Conservation (phyloP, 2,329 filamentous ascomycete species). For the Fusarium sp. region DNA sequence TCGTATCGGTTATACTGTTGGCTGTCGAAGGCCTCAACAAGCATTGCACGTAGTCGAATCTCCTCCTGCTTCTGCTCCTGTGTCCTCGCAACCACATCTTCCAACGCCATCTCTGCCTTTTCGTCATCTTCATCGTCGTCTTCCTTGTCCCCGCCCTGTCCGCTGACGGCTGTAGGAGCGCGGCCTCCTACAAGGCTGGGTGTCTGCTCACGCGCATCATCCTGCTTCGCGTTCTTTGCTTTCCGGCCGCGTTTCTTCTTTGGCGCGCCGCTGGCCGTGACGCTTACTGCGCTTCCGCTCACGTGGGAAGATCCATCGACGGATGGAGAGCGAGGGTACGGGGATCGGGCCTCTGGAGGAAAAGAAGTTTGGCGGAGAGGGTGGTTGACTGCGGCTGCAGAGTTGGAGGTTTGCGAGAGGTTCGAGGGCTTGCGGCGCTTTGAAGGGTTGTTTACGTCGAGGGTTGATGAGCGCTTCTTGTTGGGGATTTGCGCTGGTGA, state of each 20-base stretch:
- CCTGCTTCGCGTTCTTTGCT: constrained; percentile 65
- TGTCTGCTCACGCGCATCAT: constrained; percentile 56
- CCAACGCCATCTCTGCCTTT: constrained; percentile 66
- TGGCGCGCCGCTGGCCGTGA: constrained; percentile 50
- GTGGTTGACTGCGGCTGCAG: constrained; percentile 64
- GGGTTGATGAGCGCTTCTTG: constrained; percentile 71
- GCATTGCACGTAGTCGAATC: constrained; percentile 66
- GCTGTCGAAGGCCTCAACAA: constrained; percentile 73
- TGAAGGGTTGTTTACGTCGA: constrained; percentile 63
- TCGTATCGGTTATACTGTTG: constrained; percentile 78
- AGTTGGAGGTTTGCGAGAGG: constrained; percentile 65
- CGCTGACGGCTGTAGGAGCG: constrained; percentile 58
- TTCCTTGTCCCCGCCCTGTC: constrained; percentile 58
- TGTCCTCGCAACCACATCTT: constrained; percentile 69
- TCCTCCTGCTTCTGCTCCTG: constrained; percentile 76
- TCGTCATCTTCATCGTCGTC: constrained; percentile 70
- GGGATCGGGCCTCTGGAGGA: constrained; percentile 71
- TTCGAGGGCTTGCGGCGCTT: constrained; percentile 80
- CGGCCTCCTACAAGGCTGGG: constrained; percentile 57
- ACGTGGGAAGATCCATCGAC: constrained; percentile 70
- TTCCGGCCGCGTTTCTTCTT: constrained; percentile 74
- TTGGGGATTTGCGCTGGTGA: constrained; percentile 61
- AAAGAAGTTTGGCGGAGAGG: constrained; percentile 86
- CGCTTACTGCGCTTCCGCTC: constrained; percentile 70
- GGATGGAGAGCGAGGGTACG: constrained; percentile 73